Conservation (phyloP, 257 asterid species). For the Linaria vulgaris region DNA sequence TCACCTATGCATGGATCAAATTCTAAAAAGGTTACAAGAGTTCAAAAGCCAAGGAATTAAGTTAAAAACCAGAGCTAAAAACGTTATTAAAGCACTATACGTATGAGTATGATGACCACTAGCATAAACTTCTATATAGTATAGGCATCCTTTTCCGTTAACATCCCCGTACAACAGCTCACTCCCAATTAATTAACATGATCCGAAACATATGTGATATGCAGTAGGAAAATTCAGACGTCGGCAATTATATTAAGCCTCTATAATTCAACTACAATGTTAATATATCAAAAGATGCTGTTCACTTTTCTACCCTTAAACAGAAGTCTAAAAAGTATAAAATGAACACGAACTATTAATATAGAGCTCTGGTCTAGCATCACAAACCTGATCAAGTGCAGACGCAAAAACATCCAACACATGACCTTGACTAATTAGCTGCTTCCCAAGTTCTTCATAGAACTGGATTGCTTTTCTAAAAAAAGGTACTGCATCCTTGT, state of each 20-base stretch:
- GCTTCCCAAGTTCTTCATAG: conserved; percentile 86
- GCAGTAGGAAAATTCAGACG: not conserved
- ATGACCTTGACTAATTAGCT: conserved; percentile 87
- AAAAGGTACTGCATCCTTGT: conserved; percentile 91
- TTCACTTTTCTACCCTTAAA: conserved; percentile 1
- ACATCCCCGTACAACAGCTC: conserved; percentile 12
- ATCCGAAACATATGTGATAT: not conserved
- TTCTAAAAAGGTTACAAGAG: conserved; percentile 11
- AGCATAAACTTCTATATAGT: not conserved
- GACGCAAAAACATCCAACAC: conserved; percentile 95
- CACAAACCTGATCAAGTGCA: conserved; percentile 95
- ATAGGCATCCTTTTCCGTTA: not conserved
- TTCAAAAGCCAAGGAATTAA: not conserved
- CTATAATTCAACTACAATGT: conserved; percentile 22
- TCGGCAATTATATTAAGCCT: conserved; percentile 9
- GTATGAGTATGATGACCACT: conserved; percentile 5
- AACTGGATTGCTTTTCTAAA: conserved; percentile 81
- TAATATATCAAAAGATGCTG: conserved; percentile 2
- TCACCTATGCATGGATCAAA: conserved; percentile 22
- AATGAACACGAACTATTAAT: conserved; percentile 12
- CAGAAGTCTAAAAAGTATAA: conserved; percentile 6
- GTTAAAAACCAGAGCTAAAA: not conserved
- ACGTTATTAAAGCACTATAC: conserved; percentile 7
- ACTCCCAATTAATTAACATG: not conserved
- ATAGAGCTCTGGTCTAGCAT: not conserved